A percentile compares a stretch with the other conserved stretches of the same genome.
These are phyloP conservation scores for Lodderomyces margitis DNA, from an alignment of 1,139 yeast genomes.

Conservation along the genomic window DNA sequence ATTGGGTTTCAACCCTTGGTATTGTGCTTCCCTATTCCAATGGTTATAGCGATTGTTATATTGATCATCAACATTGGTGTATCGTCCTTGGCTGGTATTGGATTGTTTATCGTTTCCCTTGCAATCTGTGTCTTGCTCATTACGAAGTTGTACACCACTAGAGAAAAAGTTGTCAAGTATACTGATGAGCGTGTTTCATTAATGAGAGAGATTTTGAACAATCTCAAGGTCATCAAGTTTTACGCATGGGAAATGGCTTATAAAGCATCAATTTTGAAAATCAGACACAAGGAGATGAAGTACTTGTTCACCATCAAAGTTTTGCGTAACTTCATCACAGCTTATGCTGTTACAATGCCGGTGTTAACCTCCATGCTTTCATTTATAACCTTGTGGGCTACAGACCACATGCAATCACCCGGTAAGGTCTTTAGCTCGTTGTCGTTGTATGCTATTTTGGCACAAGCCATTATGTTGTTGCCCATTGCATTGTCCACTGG, in stretches of 20 bases:
- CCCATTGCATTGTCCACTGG: slow-evolving; percentile 56
- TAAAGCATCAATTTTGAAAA: slow-evolving; percentile 32
- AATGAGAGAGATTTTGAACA: slow-evolving; percentile 44
- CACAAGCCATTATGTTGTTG: slow-evolving; percentile 50
- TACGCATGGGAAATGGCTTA: slow-evolving; percentile 52
- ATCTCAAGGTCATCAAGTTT: slow-evolving; percentile 44
- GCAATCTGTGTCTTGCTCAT: slow-evolving; percentile 39
- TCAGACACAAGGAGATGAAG: slow-evolving; percentile 41
- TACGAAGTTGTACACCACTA: slow-evolving; percentile 31
- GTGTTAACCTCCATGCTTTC: slow-evolving; percentile 40
- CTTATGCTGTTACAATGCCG: slow-evolving; percentile 48
- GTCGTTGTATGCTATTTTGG: slow-evolving; percentile 50
- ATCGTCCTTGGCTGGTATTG: slow-evolving; percentile 43
- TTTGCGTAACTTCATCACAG: slow-evolving; percentile 44
- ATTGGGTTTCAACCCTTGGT: slow-evolving; percentile 47
- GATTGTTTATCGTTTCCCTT: slow-evolving; percentile 40
- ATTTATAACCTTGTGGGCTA: slow-evolving; percentile 46
- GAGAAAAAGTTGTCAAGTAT: slow-evolving; percentile 40
- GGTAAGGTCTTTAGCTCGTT: slow-evolving; percentile 52
- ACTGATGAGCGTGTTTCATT: slow-evolving; percentile 44
- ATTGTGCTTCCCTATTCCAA: slow-evolving; percentile 46
- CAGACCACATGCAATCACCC: slow-evolving; percentile 32
- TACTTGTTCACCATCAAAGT: slow-evolving; percentile 43
- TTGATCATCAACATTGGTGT: slow-evolving; percentile 39
- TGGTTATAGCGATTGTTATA: slow-evolving; percentile 38